Evolutionary conservation across 2,329 filamentous ascomycete genomes (phyloP).

Genomic region (Emergomyces africanus): DNA sequence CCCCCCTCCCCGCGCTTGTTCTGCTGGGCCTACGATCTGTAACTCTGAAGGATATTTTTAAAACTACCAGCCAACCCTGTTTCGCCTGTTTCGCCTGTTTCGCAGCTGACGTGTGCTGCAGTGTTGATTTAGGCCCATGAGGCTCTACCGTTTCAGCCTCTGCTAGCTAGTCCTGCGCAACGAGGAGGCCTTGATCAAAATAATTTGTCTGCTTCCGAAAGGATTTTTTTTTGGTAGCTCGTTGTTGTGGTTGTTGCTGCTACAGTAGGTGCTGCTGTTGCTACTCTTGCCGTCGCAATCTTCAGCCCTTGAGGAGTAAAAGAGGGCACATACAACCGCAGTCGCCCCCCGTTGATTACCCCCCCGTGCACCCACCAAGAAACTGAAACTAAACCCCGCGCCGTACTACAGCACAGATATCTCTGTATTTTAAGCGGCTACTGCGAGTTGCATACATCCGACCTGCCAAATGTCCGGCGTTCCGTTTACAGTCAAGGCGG

Average conservation of each 20-base stretch:
- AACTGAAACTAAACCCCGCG: neutral
- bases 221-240: neutral
- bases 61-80: neutral
- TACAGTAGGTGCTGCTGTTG: no score
- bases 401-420: conserved; percentile 1
- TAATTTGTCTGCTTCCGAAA: neutral
- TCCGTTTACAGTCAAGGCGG: conserved; percentile 86
- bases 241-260: neutral
- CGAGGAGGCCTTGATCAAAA: neutral
- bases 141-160: neutral
- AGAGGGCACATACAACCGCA: neutral
- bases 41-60: neutral
- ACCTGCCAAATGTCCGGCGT: conserved; percentile 50
- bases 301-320: neutral
- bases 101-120: neutral
- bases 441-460: conserved; percentile 13
- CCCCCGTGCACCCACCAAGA: neutral
- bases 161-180: neutral
- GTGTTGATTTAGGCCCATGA: neutral
- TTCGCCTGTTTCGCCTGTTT: neutral
- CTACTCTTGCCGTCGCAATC: neutral
- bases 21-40: neutral
- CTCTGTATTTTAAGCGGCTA: conserved; percentile 10
- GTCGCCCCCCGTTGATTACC: neutral
- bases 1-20: neutral